These are phyloP conservation scores for Achaetomium macrosporum DNA, from an alignment of 2,329 filamentous ascomycete genomes.

Conservation along the genomic window DNA sequence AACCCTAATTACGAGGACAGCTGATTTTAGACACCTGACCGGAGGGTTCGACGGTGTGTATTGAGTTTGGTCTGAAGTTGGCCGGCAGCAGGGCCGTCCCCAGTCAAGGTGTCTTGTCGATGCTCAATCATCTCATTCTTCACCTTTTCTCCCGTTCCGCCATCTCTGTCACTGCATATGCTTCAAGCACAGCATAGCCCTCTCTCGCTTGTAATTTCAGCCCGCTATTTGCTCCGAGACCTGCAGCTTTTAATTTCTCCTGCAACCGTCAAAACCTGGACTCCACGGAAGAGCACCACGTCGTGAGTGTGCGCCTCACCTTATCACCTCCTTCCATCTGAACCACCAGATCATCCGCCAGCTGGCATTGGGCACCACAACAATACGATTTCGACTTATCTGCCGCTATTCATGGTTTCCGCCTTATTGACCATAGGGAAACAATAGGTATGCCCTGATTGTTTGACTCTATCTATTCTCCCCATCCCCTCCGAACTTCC, in stretches of 20 bases:
- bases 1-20: no score
- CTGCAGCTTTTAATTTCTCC: not conserved
- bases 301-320: slow-evolving; percentile 8
- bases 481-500: not conserved
- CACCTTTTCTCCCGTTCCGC: no score
- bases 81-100: no score
- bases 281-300: slow-evolving; percentile 13
- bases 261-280: not conserved
- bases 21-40: not conserved
- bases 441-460: slow-evolving; percentile 11
- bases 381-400: not conserved
- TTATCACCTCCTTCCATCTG: not conserved
- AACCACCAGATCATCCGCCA: slow-evolving; percentile 14
- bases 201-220: no score
- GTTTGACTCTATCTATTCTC: not conserved
- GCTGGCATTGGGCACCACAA: slow-evolving; percentile 22
- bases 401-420: not conserved
- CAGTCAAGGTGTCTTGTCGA: no score
- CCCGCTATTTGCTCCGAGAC: not conserved
- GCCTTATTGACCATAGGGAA: not conserved
- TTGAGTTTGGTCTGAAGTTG: no score
- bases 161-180: no score
- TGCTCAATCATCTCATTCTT: no score
- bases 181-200: no score
- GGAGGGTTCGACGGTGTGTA: not conserved